Base-by-base conservation (phyloP, 192 early-diverging fungal species). In the Coemansia sp. region DNA sequence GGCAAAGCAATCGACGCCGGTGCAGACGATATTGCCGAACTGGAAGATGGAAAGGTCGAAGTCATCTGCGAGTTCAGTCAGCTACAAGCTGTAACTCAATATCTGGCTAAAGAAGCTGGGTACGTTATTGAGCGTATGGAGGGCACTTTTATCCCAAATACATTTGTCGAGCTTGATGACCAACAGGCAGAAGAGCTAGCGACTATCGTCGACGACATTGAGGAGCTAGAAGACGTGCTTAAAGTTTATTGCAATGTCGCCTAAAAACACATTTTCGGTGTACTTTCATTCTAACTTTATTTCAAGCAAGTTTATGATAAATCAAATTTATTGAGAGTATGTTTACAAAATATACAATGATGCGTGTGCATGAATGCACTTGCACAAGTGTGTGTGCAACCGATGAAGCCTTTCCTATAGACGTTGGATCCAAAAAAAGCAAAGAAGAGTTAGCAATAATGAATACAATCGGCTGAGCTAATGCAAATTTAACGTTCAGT, bases 221-320 rank as follows among this genome's bases (percentile, higher is more conserved):
- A 89, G 49, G 73, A 78, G 50, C 62, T 83, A 18, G 85, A 86
- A 3, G 87, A 89, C 56, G 83, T 89, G 9, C 79, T 86, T 17
- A 82, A 73, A 53, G 73, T 88, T 13, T 71, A 83, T 56, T 64
- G 69, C 53, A 85, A 85, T 43, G 11, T 47, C 10, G 13, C 48
- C 11, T 52, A 60, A 24, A 7, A 19, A 40, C 1, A 21, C 6
- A 43, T 9, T 6, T 34, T 25, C 41, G 41, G 41, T 61, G 51
- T 41, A 42, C 27, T 47, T 47, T 23, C 22, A 47, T 17, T 23
- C 22, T 18, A 48, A 17, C 3, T 4, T 17, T 21, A 22, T 47
- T 18, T 47, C 22, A 12, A 12, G 10, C n/a, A 4, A 3, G 3
- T 47, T 6, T 22, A 7, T 3, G 18, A 10, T 47, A 5, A 13